Base-by-base conservation (phyloP, 352 stramenopile species). In the Globisporangium radiosum region DNA sequence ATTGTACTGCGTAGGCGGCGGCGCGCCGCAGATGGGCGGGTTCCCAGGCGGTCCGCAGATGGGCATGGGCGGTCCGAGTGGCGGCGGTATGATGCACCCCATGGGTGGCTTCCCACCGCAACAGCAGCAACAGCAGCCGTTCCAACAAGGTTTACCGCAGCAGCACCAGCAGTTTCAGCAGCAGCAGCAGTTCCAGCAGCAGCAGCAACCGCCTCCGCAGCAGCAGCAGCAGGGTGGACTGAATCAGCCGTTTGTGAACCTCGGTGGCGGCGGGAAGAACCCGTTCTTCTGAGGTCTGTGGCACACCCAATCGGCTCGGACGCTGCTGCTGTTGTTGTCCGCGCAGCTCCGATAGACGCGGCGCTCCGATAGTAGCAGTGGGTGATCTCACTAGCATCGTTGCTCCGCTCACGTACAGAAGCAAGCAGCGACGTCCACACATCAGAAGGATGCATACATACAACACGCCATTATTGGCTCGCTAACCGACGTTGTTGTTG, bases 221-320 rank as follows among this genome's bases (percentile, higher is more conserved):
- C 77, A 80, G 37, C 65, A 78, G 63, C 52, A 72, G 15, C 52
- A 60, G 49, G 69, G 71, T 5, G 76, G 82, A 47, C 63, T 90
- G 52, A 88, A 77, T 70, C 78, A 92, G 64, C 68, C 82, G n/a
- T 92, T 92, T 55, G 73, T 89, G 48, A 90, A 89, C 70, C 76
- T 92, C 44, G 75, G 55, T 47, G 50, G 65, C 52, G 55, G 63
- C 33, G 62, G 58, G 48, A 72, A 76, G 48, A 81, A 78, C 62
- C 70, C 73, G 17, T 81, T 78, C 62, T 81, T 81, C 59, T 78
- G 69, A 67, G 50, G 19, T 25, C 19, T 25, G 19, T 25, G 19
- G 19, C 19, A 25, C 19, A 25, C 19, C 19, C 19, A 25, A 25
- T 25, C 19, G 19, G 19, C 19, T 25, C 19, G 19, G 19, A 25